A percentile compares a stretch with the other conserved stretches of the same genome.
phyloP scores from a whole-genome alignment of 306 rosid species.

The Medicago truncatula region MtrunA17r5.0-ANR NC_053043.1:32234501-32235000 shows the following conservation, averaged over 20 bases:
- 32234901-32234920: constrained; percentile 39
- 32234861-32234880: constrained; percentile 1
- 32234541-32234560: too few species aligned
- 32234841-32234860: not conserved
- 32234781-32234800: not conserved
- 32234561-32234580: too few species aligned
- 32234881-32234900: constrained; percentile 27
- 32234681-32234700: not conserved
- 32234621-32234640: too few species aligned
- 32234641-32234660: too few species aligned
- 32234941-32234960: constrained; percentile 41
- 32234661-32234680: too few species aligned
- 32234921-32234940: constrained; percentile 11
- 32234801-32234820: not conserved
- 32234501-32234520: too few species aligned
- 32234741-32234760: not conserved
- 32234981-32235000: constrained; percentile 32
- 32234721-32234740: not conserved
- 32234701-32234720: not conserved
- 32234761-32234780: not conserved
- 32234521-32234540: too few species aligned
- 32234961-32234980: constrained; percentile 24
- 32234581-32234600: too few species aligned
- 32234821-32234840: not conserved
- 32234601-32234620: too few species aligned